Conservation (phyloP, 2,329 filamentous ascomycete species). For the Aureobasidium sp. region DNA sequence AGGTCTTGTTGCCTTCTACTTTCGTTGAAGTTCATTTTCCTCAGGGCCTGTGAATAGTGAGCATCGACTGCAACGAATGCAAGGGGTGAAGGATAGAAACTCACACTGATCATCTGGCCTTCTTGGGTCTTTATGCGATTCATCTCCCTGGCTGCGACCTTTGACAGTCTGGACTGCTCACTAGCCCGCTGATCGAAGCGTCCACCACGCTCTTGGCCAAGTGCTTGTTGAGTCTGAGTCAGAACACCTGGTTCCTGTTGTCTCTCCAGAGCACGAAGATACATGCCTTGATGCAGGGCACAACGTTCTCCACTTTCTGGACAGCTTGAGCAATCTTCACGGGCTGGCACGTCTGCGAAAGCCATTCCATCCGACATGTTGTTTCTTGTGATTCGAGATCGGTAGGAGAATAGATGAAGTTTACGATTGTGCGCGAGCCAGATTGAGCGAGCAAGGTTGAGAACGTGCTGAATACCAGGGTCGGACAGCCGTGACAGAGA, state of each 20-base stretch:
- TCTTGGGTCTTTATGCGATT: not conserved
- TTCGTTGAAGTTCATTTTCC: not conserved
- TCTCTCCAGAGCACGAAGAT: not conserved
- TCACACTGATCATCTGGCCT: not conserved
- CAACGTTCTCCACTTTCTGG: not conserved
- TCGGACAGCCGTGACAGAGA: not conserved
- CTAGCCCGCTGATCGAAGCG: not conserved
- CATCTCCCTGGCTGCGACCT: not conserved
- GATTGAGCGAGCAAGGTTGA: not conserved
- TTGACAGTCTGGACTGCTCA: not conserved
- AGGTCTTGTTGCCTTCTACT: not conserved
- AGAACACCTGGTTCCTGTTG: not conserved
- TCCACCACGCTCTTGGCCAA: not conserved
- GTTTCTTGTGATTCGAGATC: not conserved
- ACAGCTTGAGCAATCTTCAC: slow-evolving; percentile 6
- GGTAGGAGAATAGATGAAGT: not conserved
- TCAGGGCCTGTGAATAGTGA: not conserved
- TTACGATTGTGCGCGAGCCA: not conserved
- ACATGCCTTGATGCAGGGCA: slow-evolving; percentile 3
- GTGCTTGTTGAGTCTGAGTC: not conserved
- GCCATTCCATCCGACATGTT: not conserved
- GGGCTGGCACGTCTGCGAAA: not conserved
- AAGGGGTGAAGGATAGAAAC: not conserved
- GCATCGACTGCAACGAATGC: not conserved
- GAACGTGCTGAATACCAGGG: not conserved